Evolutionary conservation across 2,329 filamentous ascomycete genomes (phyloP).

Genomic region (Neurospora sp.): DNA sequence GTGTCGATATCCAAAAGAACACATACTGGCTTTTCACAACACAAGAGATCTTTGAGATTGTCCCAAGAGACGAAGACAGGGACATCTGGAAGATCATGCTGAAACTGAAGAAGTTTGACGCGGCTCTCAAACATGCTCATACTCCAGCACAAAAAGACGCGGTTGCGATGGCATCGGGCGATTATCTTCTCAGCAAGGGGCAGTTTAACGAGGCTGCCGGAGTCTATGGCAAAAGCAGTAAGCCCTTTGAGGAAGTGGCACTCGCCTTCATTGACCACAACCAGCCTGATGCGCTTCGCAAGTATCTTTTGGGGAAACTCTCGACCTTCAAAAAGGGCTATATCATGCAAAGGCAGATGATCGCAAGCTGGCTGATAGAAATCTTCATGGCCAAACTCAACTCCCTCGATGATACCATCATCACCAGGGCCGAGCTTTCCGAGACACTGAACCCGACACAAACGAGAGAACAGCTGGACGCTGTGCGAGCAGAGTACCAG

Average conservation of each 20-base stretch:
- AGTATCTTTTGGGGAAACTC: conserved; percentile 80
- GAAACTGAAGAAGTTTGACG: conserved; percentile 75
- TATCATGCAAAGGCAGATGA: conserved; percentile 89
- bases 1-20: conserved; percentile 85
- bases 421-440: conserved; percentile 72
- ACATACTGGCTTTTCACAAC: conserved; percentile 95
- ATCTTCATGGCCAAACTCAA: conserved; percentile 97
- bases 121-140: conserved; percentile 75
- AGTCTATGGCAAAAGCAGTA: conserved; percentile 90
- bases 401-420: conserved; percentile 84
- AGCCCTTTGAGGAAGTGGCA: conserved; percentile 93
- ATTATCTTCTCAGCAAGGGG: conserved; percentile 72
- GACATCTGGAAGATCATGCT: conserved; percentile 95
- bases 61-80: conserved; percentile 79
- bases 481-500: conserved; percentile 69
- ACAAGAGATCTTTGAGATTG: conserved; percentile 87
- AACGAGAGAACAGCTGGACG: conserved; percentile 59
- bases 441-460: conserved; percentile 63
- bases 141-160: conserved; percentile 76
- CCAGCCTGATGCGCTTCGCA: conserved; percentile 82
- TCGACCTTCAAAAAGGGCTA: conserved; percentile 70
- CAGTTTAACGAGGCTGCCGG: conserved; percentile 77
- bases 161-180: conserved; percentile 84
- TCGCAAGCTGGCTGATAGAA: conserved; percentile 90
- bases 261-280: conserved; percentile 81